Base-by-base conservation (phyloP, 768 basidiomycete species). In the Lactarius quietus region DNA sequence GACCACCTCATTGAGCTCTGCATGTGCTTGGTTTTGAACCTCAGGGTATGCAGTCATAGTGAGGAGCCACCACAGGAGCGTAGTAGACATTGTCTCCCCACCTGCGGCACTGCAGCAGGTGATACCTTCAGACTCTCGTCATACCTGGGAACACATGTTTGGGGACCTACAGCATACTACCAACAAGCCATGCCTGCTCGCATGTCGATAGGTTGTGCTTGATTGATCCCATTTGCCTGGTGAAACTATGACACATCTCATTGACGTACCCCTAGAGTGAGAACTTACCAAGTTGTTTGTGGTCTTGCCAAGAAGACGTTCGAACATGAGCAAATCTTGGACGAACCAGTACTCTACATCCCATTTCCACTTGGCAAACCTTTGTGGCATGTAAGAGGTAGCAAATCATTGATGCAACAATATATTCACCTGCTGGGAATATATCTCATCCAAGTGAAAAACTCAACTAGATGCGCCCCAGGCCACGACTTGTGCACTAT, bases 171-270 rank as follows among this genome's bases (percentile, higher is more conserved):
- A 66, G 60, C 61, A 66, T 69, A 7, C 41, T 59, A 20, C 65
- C 68, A 2, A 62, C 59, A 8, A 69, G 52, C 68, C 68, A 69
- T 26, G 68, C 65, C 10, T 41, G 35, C 59, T 69, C 65, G 18
- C 62, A 38, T 12, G 55, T 52, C 17, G 65, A 63, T 4, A 69
- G 57, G 18, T 41, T 41, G 26, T 53, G 8, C 20, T 62, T 57
- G 63, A 29, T 64, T 43, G 28, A 58, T 35, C 6, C 62, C 54
- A 17, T 63, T 29, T 29, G 26, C 45, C 63, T 58, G n/a, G 33
- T 23, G 29, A 20, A 33, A 29, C 4, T 6, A n/a, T 43, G 26
- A 31, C 3, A 1, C 12, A 31, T 31, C 52, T 23, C 8, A 20
- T 12, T 26, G 28, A 1, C 2, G 15, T n/a, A 20, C 52, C 14